phyloP scores from a whole-genome alignment of 164 flowering plant genomes.

The Macadamia integrifolia region DNA sequence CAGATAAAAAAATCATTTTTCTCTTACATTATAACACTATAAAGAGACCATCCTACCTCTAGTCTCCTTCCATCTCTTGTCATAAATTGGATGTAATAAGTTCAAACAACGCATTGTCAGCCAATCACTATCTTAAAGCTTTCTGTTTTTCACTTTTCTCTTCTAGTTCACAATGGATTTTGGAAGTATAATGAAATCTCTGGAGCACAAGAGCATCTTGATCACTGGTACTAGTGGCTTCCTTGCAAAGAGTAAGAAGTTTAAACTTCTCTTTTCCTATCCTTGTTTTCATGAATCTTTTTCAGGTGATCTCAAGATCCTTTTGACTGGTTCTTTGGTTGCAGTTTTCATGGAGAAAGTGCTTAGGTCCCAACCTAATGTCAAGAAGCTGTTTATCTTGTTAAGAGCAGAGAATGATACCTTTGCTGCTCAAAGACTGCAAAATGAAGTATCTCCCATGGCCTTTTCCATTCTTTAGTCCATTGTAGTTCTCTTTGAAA shows the following conservation, averaged over 20 bases:
- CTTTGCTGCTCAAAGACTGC: constrained; percentile 41
- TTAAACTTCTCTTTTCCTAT: constrained; percentile 4
- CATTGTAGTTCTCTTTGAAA: too few species aligned
- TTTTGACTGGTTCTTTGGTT: constrained; percentile 5
- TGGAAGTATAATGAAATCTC: constrained; percentile 10
- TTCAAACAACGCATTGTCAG: too few species aligned
- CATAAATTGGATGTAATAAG: too few species aligned
- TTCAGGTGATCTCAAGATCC: not conserved
- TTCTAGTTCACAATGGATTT: too few species aligned
- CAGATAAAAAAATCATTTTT: too few species aligned
- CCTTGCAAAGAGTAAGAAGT: constrained; percentile 55
- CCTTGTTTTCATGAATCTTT: too few species aligned
- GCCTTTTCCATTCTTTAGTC: not conserved
- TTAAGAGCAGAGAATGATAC: constrained; percentile 42
- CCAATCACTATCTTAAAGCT: too few species aligned
- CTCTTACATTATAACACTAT: too few species aligned
- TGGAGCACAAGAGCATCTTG: constrained; percentile 50
- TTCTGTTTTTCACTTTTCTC: too few species aligned
- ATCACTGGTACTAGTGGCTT: constrained; percentile 73
- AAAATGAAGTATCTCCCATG: constrained; percentile 32
- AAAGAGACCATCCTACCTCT: too few species aligned
- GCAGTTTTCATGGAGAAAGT: constrained; percentile 65
- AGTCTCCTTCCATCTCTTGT: too few species aligned
- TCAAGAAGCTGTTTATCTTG: constrained; percentile 53
- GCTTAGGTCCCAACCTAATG: constrained; percentile 54